phyloP scores from a whole-genome alignment of 139 green algal genomes.

The Parachlorella kessleri region DNA sequence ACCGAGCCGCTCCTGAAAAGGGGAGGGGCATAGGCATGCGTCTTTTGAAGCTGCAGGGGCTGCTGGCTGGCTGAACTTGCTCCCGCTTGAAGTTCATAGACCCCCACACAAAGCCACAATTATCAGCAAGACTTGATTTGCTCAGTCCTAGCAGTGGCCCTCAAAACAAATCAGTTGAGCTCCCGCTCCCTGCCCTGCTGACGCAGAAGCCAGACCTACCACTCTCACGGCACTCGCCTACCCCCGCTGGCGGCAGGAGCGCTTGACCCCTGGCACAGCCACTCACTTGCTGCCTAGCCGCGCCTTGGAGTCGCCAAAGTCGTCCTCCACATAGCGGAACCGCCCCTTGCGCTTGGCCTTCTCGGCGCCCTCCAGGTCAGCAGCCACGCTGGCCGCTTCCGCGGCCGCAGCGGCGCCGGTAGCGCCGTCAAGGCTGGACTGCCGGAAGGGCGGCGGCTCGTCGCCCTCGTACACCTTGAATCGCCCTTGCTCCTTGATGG shows the following conservation, averaged over 20 bases:
- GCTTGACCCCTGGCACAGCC: background rate
- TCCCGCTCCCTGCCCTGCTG: background rate
- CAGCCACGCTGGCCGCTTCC: background rate
- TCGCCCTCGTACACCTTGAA: conserved; percentile 79
- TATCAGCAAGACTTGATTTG: too few species aligned
- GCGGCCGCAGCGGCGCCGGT: background rate
- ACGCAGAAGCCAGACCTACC: too few species aligned
- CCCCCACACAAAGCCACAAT: too few species aligned
- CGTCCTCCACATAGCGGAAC: conserved; percentile 85
- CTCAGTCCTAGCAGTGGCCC: too few species aligned
- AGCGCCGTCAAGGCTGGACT: background rate
- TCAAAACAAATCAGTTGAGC: too few species aligned
- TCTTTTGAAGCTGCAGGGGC: too few species aligned
- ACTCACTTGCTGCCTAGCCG: background rate
- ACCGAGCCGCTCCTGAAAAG: too few species aligned
- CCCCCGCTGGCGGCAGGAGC: too few species aligned
- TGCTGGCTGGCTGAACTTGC: too few species aligned
- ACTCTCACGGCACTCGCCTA: too few species aligned
- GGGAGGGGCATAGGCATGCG: too few species aligned
- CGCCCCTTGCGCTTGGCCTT: conserved; percentile 71
- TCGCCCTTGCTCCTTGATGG: conserved; percentile 58
- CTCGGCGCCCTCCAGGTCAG: conserved; percentile 30
- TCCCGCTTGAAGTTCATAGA: too few species aligned
- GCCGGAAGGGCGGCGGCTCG: conserved; percentile 38
- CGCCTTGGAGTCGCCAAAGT: conserved; percentile 20